Evolutionary conservation across 257 asterid genomes (phyloP).

Genomic region (Ocimum tenuiflorum): DNA sequence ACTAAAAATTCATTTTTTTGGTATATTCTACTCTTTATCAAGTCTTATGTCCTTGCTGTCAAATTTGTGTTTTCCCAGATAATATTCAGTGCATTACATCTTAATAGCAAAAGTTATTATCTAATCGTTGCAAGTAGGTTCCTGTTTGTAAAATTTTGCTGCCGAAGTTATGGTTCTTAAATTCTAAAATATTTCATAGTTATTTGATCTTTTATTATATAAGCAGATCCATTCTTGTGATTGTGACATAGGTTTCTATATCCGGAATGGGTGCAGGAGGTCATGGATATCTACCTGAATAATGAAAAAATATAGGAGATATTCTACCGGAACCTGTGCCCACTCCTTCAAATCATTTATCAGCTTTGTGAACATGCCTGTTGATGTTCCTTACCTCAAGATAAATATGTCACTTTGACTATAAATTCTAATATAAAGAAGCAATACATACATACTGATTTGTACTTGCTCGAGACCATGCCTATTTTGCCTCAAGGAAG

Average conservation of each 20-base stretch:
- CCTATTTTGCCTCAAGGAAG: not conserved
- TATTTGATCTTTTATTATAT: not conserved
- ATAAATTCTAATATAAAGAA: not conserved
- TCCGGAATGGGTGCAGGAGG: not conserved
- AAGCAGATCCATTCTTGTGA: not conserved
- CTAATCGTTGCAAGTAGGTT: slow-evolving; percentile 1
- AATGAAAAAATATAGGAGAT: not conserved
- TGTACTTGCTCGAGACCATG: not conserved
- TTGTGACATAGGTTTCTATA: not conserved
- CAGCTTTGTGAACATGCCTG: no score
- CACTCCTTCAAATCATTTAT: not conserved
- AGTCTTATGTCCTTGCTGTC: slow-evolving; percentile 3
- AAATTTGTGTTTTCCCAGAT: not conserved
- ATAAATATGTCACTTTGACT: no score
- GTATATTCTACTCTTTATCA: slow-evolving; percentile 6
- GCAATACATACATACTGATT: not conserved
- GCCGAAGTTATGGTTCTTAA: not conserved
- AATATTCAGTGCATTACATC: not conserved
- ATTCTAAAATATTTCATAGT: not conserved
- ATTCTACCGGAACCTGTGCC: not conserved
- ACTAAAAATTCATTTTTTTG: not conserved
- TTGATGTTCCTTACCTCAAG: no score
- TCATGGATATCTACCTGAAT: not conserved
- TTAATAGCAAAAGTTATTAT: not conserved
- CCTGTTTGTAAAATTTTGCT: not conserved